These are phyloP conservation scores for Botryotinia convoluta DNA, from an alignment of 2,329 filamentous ascomycete species.

Conservation along the genomic window DNA sequence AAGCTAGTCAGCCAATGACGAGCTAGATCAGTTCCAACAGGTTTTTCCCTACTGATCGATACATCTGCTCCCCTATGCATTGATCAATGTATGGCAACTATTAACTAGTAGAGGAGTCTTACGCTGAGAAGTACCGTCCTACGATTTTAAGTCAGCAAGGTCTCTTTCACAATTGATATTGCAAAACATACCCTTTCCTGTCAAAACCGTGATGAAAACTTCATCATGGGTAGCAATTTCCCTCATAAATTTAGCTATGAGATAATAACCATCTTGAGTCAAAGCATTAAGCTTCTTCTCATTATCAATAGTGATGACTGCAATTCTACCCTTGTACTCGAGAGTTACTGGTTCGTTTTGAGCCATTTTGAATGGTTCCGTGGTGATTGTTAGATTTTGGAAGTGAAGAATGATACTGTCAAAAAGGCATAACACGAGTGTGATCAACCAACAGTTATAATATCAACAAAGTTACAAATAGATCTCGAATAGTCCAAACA, in stretches of 20 bases:
- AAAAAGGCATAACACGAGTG: neutral
- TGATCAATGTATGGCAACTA: constrained; percentile 22
- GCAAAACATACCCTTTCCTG: constrained; percentile 63
- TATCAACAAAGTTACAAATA: neutral
- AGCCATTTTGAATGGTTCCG: constrained; percentile 25
- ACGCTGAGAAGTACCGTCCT: constrained; percentile 81
- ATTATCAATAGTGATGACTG: constrained; percentile 83
- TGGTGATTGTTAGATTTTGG: neutral
- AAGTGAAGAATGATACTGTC: neutral
- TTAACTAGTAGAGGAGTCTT: constrained; percentile 37
- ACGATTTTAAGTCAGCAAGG: constrained; percentile 12
- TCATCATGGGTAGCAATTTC: constrained; percentile 78
- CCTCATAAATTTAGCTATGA: constrained; percentile 68
- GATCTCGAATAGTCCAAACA: neutral
- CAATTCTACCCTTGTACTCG: constrained; percentile 66
- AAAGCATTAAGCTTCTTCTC: constrained; percentile 86
- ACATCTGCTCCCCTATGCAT: constrained; percentile 73
- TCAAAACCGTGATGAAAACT: constrained; percentile 79
- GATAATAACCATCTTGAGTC: constrained; percentile 69
- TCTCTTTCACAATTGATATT: constrained; percentile 39
- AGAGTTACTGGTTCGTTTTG: constrained; percentile 39
- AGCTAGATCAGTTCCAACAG: constrained; percentile 43
- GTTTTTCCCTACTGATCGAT: constrained; percentile 48
- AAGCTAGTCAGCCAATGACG: constrained; percentile 66
- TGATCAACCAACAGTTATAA: neutral